Evolutionary conservation across 2,329 filamentous ascomycete species (phyloP).

Genomic region (Massarina eburnea): DNA sequence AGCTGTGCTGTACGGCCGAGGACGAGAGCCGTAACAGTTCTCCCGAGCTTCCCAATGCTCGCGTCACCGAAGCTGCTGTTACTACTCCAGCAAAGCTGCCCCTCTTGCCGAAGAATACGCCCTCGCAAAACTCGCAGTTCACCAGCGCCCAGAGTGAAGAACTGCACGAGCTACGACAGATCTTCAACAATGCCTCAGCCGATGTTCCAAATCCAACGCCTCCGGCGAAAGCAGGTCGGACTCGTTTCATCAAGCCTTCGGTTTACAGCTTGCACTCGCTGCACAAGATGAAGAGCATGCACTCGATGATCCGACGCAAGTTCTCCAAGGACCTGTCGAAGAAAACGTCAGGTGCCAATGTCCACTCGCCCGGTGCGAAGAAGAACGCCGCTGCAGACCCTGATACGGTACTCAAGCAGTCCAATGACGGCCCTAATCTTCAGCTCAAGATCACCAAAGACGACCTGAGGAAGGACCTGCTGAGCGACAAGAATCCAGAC

Average conservation of each 20-base stretch:
- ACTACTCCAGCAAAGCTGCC: constrained; percentile 27
- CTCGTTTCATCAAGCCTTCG: constrained; percentile 28
- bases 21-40: constrained; percentile 29
- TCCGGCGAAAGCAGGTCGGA: constrained; percentile 15
- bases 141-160: constrained; percentile 35
- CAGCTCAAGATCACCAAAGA: constrained; percentile 35
- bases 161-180: constrained; percentile 35
- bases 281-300: constrained; percentile 39
- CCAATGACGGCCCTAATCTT: constrained; percentile 18
- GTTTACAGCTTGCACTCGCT: constrained; percentile 36
- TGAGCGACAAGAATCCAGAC: constrained; percentile 33
- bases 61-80: constrained; percentile 23
- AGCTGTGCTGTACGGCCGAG: constrained; percentile 37
- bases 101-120: constrained; percentile 18
- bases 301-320: constrained; percentile 35
- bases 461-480: constrained; percentile 33
- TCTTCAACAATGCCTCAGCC: constrained; percentile 33
- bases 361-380: constrained; percentile 8
- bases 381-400: constrained; percentile 5
- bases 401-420: constrained; percentile 29
- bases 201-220: constrained; percentile 10
- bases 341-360: constrained; percentile 8
- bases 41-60: constrained; percentile 38
- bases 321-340: constrained; percentile 31
- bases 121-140: constrained; percentile 28